Base-by-base conservation (phyloP, 805 yeast genomes). In the Candida argentea region DNA sequence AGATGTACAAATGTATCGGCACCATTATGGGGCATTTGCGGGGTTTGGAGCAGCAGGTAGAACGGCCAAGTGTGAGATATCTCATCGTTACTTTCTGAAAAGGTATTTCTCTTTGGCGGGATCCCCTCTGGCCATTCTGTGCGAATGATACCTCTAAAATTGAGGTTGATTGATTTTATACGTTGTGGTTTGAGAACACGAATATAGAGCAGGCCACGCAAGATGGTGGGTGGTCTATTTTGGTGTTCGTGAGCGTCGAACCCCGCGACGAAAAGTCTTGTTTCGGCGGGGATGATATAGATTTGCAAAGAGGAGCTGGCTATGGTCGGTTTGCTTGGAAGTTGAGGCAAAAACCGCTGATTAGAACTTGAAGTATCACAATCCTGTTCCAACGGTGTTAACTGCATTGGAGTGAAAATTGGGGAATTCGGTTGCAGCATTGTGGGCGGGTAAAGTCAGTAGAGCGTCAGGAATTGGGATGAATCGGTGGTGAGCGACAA, bases 81-180 rank as follows among this genome's bases (percentile, higher is more conserved):
- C 14, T 87, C 48, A 29, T 71, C 80, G 36, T 69, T 70, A 14
- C 67, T 50, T 40, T 91, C 98, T 19, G 53, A 50, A 35, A 70
- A 76, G 9, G 75, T 80, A 11, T 62, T 61, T 39, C 76, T 75
- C 47, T 80, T 83, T 0, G 96, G 95, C 1, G 97, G 97, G 12
- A 89, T 87, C 2, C 98, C 98, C 46, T 91, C 96, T 3, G 96
- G 96, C 95, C 96, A 87, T 35, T 87, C 95, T 0, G 95, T 87
- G 38, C 81, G 66, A 20, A 81, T 70, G 2, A 51, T 46, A 1
- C 95, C 96, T 29, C 65, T 65, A 40, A 87, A 73, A 2, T 64
- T 58, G 26, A 87, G 58, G 4, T 57, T 48, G 8, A 87, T 70
- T 12, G 69, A 48, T 50, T 80, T 83, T 35, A 87, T 58, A 47